phyloP scores from a whole-genome alignment of 2,329 filamentous ascomycete species.

The Xylariaceae sp. region DNA sequence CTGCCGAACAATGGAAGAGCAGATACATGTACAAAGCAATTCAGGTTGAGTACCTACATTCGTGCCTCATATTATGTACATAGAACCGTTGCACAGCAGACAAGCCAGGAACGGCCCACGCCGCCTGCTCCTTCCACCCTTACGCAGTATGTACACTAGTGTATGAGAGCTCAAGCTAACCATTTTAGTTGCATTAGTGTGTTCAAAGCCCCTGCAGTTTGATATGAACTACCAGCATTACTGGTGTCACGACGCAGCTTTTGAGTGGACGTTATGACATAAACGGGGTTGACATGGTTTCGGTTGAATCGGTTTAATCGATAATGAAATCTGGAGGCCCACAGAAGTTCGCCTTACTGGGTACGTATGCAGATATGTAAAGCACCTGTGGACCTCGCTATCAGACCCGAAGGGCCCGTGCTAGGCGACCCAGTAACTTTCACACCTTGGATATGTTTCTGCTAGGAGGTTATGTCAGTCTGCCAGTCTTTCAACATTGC shows the following conservation, averaged over 20 bases:
- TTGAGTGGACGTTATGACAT: neutral
- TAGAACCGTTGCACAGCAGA: no score
- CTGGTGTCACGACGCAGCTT: neutral
- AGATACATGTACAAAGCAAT: no score
- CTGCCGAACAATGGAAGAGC: no score
- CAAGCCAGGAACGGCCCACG: no score
- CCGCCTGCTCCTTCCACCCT: no score
- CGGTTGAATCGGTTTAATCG: neutral
- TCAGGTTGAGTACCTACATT: no score
- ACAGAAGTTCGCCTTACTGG: neutral
- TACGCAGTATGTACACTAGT: neutral
- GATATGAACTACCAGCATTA: neutral
- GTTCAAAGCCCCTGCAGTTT: neutral
- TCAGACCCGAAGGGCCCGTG: neutral
- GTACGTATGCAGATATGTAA: no score
- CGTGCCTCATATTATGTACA: no score
- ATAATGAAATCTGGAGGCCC: neutral
- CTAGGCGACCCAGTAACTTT: neutral
- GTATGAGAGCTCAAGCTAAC: neutral
- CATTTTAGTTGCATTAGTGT: neutral
- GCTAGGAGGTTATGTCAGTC: no score
- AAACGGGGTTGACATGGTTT: neutral
- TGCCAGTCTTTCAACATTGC: conserved; percentile 4
- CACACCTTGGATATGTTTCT: neutral
- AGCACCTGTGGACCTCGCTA: no score